A percentile compares a stretch with the other conserved stretches of the same genome.
phyloP scores from a whole-genome alignment of 1,284 basidiomycete species.

The Leccinum subrobustum region DNA sequence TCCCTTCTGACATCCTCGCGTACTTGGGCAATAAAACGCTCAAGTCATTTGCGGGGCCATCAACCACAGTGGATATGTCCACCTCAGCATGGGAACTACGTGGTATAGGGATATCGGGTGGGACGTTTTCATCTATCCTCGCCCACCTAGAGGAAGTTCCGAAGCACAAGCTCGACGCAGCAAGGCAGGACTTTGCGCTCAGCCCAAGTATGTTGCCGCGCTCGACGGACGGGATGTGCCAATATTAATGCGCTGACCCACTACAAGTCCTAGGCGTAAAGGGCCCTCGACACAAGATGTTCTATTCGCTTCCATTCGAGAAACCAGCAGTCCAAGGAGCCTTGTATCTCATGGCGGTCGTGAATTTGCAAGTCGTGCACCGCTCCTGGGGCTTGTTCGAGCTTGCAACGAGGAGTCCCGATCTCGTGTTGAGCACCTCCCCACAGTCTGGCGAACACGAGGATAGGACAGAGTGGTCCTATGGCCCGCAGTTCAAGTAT shows the following conservation, averaged over 20 bases:
- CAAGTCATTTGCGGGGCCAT: conserved; percentile 38
- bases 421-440: conserved; percentile 13
- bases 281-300: conserved; percentile 37
- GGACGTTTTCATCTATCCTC: conserved; percentile 61
- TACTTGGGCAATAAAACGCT: conserved; percentile 51
- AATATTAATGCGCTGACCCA: conserved; percentile 1
- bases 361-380: conserved; percentile 71
- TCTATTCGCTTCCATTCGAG: conserved; percentile 50
- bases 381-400: conserved; percentile 77
- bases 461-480: conserved; percentile 34
- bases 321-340: conserved; percentile 50
- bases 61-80: conserved; percentile 36
- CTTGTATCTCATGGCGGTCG: conserved; percentile 59
- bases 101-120: conserved; percentile 62
- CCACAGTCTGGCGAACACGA: conserved; percentile 10
- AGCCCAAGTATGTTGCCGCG: conserved; percentile 50
- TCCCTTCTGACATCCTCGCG: conserved; percentile 56
- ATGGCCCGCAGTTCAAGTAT: conserved; percentile 72
- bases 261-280: conserved; percentile 42
- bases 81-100: conserved; percentile 49
- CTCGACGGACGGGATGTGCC: background rate
- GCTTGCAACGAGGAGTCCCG: conserved; percentile 24
- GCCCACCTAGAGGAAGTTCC: conserved; percentile 50
- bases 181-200: conserved; percentile 46
- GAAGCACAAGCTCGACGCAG: conserved; percentile 33